Percentiles rank a stretch among this genome's conserved stretches.
phyloP scores from a whole-genome alignment of 2,329 filamentous ascomycete species.

The Epichloe coenophiala region DNA sequence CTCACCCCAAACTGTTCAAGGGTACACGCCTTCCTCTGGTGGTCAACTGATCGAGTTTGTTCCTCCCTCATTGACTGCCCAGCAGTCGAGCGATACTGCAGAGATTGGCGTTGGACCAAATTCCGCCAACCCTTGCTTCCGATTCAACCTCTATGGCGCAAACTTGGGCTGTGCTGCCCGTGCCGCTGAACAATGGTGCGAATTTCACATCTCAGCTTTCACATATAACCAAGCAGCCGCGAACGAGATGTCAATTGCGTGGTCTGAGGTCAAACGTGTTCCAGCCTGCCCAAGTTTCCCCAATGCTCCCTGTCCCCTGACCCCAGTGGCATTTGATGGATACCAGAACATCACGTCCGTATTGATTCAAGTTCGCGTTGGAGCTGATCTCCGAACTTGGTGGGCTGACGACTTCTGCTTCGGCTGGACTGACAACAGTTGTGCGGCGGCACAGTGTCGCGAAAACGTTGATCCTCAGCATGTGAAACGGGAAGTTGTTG shows the following conservation, averaged over 20 bases:
- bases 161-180: conserved; percentile 24
- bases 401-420: conserved; percentile 28
- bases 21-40: conserved; percentile 25
- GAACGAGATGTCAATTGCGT: conserved; percentile 24
- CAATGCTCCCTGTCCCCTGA: conserved; percentile 20
- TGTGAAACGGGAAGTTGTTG: conserved; percentile 20
- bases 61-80: conserved; percentile 20
- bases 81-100: conserved; percentile 19
- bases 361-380: conserved; percentile 24
- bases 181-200: conserved; percentile 23
- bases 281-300: conserved; percentile 24
- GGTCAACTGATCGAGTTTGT: conserved; percentile 27
- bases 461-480: conserved; percentile 11
- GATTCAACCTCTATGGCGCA: conserved; percentile 26
- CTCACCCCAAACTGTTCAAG: conserved; percentile 17
- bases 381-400: conserved; percentile 24
- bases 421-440: conserved; percentile 29
- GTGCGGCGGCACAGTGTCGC: conserved; percentile 24
- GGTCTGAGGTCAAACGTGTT: conserved; percentile 25
- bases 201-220: conserved; percentile 29
- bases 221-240: conserved; percentile 19
- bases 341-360: conserved; percentile 26
- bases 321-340: conserved; percentile 21
- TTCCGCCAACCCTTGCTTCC: conserved; percentile 22
- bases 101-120: conserved; percentile 27